phyloP scores from a whole-genome alignment of 2,329 filamentous ascomycete species.

The Paramyrothecium sp. region DNA sequence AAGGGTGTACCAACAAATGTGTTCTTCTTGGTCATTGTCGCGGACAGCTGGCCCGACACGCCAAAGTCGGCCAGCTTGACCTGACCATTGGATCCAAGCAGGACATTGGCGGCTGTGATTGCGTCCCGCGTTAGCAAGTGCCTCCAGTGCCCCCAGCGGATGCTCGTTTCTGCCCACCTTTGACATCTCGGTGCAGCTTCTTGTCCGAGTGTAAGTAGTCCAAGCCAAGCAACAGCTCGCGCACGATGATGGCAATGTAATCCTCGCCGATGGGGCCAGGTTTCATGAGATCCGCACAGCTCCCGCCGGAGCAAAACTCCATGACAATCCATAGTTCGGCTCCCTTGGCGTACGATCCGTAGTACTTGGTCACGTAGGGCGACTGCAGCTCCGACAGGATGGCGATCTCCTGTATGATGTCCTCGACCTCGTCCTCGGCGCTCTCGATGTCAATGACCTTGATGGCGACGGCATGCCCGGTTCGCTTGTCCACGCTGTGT shows the following conservation, averaged over 20 bases:
- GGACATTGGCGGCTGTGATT: constrained; percentile 77
- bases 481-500: constrained; percentile 84
- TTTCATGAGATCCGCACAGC: constrained; percentile 94
- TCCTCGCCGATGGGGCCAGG: constrained; percentile 88
- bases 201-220: constrained; percentile 94
- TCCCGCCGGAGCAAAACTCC: constrained; percentile 97
- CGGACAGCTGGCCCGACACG: constrained; percentile 91
- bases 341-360: constrained; percentile 93
- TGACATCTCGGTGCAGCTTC: constrained; percentile 95
- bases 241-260: constrained; percentile 93
- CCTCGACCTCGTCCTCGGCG: constrained; percentile 97
- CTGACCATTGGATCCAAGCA: constrained; percentile 86
- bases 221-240: constrained; percentile 83
- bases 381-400: constrained; percentile 96
- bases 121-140: background rate
- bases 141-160: background rate
- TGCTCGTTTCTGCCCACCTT: constrained; percentile 55
- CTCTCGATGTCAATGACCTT: constrained; percentile 99
- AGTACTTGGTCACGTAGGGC: constrained; percentile 95
- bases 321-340: constrained; percentile 99
- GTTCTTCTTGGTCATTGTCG: constrained; percentile 99
- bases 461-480: constrained; percentile 91
- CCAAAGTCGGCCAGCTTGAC: constrained; percentile 98
- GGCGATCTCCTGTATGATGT: constrained; percentile 98
- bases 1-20: constrained; percentile 98